Percentiles rank a stretch among this genome's conserved stretches.
Conservation (phyloP, 495 filamentous ascomycete species). For the Penicillium odoratum region DNA sequence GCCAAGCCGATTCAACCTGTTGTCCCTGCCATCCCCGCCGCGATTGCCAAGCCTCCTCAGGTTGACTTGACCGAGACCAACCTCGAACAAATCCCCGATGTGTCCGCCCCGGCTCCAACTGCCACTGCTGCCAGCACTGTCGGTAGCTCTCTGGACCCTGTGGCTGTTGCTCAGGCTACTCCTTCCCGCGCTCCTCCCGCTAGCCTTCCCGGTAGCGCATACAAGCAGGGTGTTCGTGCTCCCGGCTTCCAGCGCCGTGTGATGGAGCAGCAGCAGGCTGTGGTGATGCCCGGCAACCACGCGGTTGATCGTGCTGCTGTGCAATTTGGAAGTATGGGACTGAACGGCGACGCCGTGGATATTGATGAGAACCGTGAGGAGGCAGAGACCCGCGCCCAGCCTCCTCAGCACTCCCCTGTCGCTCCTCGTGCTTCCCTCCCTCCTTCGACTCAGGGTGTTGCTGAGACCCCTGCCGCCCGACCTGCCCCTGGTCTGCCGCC, state of each 20-base stretch:
- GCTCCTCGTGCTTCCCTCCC: constrained; percentile 91
- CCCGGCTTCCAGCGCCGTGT: constrained; percentile 79
- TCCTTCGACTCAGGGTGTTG: constrained; percentile 56
- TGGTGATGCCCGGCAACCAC: constrained; percentile 98
- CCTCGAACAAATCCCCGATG: constrained; percentile 83
- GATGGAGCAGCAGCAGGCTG: constrained; percentile 92
- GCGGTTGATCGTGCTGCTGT: constrained; percentile 92
- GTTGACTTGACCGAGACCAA: constrained; percentile 88
- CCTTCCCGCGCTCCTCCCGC: constrained; percentile 61
- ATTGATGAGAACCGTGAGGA: constrained; percentile 95
- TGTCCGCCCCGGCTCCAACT: constrained; percentile 68
- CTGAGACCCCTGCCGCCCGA: constrained; percentile 63
- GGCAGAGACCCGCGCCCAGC: constrained; percentile 90
- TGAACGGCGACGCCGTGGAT: constrained; percentile 77
- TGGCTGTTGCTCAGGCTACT: constrained; percentile 52
- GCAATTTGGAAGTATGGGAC: constrained; percentile 93
- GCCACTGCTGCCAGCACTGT: constrained; percentile 89
- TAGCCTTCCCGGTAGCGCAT: constrained; percentile 70
- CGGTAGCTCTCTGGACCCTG: constrained; percentile 77
- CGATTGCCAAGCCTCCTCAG: constrained; percentile 64
- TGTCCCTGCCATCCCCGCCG: constrained; percentile 49
- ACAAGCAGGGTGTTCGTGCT: constrained; percentile 73
- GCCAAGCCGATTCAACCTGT: constrained; percentile 29
- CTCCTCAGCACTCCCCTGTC: constrained; percentile 89
- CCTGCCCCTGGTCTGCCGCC: constrained; percentile 68